Percentiles rank a stretch among this genome's conserved stretches.
Conservation (phyloP, 1,284 basidiomycete genomes). For the Moesziomyces sp. region DNA sequence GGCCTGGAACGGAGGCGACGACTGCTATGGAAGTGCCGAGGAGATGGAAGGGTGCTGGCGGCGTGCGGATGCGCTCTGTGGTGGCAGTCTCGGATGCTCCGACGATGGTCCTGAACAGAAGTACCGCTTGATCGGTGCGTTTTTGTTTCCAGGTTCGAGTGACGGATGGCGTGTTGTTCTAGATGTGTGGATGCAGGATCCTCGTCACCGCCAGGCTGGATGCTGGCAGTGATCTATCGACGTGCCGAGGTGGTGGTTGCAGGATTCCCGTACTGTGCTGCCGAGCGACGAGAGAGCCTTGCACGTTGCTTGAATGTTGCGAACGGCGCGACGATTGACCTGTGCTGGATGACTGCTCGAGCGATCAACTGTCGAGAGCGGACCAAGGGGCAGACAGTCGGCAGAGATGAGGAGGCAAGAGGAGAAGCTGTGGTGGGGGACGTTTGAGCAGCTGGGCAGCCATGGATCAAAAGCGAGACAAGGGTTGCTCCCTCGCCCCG, state of each 20-base stretch:
- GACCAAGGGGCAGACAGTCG: neutral
- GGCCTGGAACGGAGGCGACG: too few species aligned
- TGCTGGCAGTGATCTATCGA: too few species aligned
- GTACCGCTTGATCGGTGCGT: too few species aligned
- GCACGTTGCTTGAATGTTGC: neutral
- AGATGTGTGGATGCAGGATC: too few species aligned
- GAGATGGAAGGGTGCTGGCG: neutral
- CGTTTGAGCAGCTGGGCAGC: neutral
- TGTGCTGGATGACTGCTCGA: neutral
- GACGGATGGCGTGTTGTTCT: too few species aligned
- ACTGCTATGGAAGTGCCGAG: neutral
- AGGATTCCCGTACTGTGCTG: too few species aligned
- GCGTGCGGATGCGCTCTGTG: neutral
- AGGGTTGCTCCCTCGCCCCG: constrained; percentile 2
- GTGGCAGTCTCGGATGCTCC: too few species aligned
- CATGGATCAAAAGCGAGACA: constrained; percentile 4
- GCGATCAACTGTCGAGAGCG: constrained; percentile 1
- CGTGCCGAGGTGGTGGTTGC: too few species aligned
- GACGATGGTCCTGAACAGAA: too few species aligned
- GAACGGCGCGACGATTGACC: neutral
- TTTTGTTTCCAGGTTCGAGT: too few species aligned
- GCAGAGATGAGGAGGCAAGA: neutral
- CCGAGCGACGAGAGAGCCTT: neutral
- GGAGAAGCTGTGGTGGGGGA: neutral
- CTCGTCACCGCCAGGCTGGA: too few species aligned